A percentile compares a stretch with the other conserved stretches of the same genome.
phyloP scores from a whole-genome alignment of 2,329 filamentous ascomycete species.

The Meredithiella fracta region DNA sequence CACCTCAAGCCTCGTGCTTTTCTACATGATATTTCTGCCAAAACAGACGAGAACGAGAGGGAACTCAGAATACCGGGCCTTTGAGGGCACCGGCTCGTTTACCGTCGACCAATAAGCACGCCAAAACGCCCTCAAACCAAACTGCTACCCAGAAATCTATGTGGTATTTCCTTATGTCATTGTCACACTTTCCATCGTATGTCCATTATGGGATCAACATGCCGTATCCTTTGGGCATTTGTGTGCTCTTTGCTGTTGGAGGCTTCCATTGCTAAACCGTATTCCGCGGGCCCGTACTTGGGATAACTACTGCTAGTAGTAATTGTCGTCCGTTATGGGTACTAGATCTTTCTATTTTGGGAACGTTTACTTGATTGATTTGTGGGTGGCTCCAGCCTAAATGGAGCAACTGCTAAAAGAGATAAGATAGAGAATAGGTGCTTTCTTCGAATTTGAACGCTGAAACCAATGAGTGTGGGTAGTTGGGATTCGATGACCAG shows the following conservation, averaged over 20 bases:
- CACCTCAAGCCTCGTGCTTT: too few species aligned
- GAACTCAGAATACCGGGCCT: background rate
- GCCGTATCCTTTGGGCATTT: too few species aligned
- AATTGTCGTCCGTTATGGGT: background rate
- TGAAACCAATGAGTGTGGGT: too few species aligned
- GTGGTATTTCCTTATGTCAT: too few species aligned
- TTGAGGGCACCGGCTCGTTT: background rate
- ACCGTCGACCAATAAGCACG: background rate
- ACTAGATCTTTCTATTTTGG: background rate
- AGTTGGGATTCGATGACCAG: too few species aligned
- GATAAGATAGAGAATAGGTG: background rate
- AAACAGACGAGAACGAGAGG: background rate
- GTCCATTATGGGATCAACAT: too few species aligned
- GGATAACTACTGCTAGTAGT: background rate
- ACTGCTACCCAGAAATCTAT: too few species aligned
- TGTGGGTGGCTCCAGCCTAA: background rate
- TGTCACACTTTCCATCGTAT: too few species aligned
- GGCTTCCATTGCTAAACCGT: too few species aligned
- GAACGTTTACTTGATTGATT: background rate
- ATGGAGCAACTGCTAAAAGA: background rate
- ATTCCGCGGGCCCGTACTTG: background rate
- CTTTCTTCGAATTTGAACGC: background rate
- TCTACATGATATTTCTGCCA: background rate
- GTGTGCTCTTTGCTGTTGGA: too few species aligned
- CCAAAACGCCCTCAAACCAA: background rate